A percentile compares a stretch with the other conserved stretches of the same genome.
phyloP scores from a whole-genome alignment of 306 rosid species.

The Cicer chorassanicum region DNA sequence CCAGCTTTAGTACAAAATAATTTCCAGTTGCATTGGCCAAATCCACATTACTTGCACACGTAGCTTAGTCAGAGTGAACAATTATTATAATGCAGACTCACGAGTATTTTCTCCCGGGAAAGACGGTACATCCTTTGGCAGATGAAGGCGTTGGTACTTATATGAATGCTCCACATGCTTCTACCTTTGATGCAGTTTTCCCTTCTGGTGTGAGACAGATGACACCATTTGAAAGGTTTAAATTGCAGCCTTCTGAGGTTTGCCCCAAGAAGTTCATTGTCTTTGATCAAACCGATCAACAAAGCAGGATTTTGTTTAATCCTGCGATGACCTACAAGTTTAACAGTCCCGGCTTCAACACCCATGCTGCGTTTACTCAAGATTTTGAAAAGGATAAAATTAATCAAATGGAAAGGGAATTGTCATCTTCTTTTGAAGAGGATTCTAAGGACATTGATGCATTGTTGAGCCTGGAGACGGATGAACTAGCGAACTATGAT shows the following conservation, averaged over 20 bases:
- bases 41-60: constrained; percentile 45
- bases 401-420: constrained; percentile 55
- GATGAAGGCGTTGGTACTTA: constrained; percentile 59
- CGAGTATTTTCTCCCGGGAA: constrained; percentile 61
- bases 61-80: constrained; percentile 42
- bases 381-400: constrained; percentile 53
- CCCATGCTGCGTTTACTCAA: constrained; percentile 54
- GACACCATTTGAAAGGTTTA: constrained; percentile 69
- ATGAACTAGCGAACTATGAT: constrained; percentile 68
- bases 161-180: constrained; percentile 65
- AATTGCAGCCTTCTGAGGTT: constrained; percentile 77
- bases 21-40: constrained; percentile 50
- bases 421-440: constrained; percentile 69
- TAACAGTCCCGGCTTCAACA: constrained; percentile 57
- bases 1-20: constrained; percentile 52
- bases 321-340: constrained; percentile 79
- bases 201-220: constrained; percentile 64
- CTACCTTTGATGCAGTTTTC: constrained; percentile 58
- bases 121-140: constrained; percentile 55
- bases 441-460: constrained; percentile 87
- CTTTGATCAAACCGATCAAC: constrained; percentile 83
- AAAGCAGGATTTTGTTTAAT: constrained; percentile 79
- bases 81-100: constrained; percentile 70
- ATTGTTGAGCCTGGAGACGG: constrained; percentile 80
- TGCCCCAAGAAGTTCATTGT: constrained; percentile 90